phyloP scores from a whole-genome alignment of 805 yeast species.

The Candida fluviatilis region DNA sequence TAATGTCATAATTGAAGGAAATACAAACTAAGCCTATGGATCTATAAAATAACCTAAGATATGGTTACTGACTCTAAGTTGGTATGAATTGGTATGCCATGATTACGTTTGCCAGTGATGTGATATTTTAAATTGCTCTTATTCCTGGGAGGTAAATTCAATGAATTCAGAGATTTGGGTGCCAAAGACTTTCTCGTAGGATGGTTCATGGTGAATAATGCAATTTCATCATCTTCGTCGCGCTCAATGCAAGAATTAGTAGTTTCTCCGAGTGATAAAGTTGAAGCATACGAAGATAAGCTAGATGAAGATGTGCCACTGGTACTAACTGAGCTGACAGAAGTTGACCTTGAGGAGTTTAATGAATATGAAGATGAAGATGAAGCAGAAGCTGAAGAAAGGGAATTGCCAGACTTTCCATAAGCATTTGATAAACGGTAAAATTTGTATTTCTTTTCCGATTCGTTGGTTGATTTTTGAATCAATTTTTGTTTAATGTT shows the following conservation, averaged over 20 bases:
- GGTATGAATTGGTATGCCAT: background rate
- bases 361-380: conserved; percentile 8
- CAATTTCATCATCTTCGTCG: conserved; percentile 6
- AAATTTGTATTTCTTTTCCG: conserved; percentile 22
- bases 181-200: conserved; percentile 11
- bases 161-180: conserved; percentile 8
- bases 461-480: conserved; percentile 22
- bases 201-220: conserved; percentile 1
- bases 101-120: background rate
- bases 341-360: conserved; percentile 3
- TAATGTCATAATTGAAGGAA: no score
- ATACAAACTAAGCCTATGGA: no score
- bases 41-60: background rate
- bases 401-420: conserved; percentile 10
- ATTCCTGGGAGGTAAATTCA: conserved; percentile 1
- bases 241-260: background rate
- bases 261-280: background rate
- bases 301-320: conserved; percentile 6
- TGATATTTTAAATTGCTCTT: background rate
- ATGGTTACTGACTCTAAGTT: background rate
- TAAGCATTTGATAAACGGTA: conserved; percentile 26
- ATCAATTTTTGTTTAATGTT: conserved; percentile 60
- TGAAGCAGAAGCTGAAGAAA: conserved; percentile 14
- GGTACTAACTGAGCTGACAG: background rate
- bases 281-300: conserved; percentile 2